Base-by-base conservation (phyloP, 306 rosid genomes). In the Fragaria nilgerrensis region DNA sequence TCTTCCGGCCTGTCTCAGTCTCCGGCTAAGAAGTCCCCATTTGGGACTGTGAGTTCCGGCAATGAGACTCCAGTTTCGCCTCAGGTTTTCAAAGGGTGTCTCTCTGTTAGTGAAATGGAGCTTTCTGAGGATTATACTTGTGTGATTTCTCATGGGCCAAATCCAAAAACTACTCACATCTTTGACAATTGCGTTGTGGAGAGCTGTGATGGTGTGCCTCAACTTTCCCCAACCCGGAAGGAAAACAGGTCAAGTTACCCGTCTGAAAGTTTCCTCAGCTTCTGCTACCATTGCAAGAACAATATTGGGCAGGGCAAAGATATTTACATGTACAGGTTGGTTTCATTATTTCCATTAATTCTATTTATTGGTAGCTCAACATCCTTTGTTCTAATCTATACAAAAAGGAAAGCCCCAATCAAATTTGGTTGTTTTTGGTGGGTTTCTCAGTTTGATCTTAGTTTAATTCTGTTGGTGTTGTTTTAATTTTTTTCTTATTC, bases 311-410 rank as follows among this genome's bases (percentile, higher is more conserved):
- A 86, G 73, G 98, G 93, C 27, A 81, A 86, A 44, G 98, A 95
- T 83, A 95, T 92, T 76, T 95, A 84, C 93, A 95, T 95, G 88
- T 95, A 92, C 91, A 95, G 97, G 98, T 95, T 78, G 66, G 82
- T 71, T n/a, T 29, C 4, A 19, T 5, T 44, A 7, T 27, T 9
- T 44, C 2, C 59, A 22, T 27, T 37, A 17, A 17, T 53, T 10
- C 34, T 23, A 58, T 3, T 3, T 9, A 23, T 9, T 3, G 16
- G 23, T 7, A 14, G 4, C 29, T 48, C 23, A 76, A 65, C 16
- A 64, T 56, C 63, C 13, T 48, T 20, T 12, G 7, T 6, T 52
- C 48, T 43, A 5, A 34, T 39, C 20, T 6, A 47, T 22, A 16
- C 34, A 37, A 37, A 5, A 6, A 37, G 25, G 50, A 47, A 47